A percentile compares a stretch with the other conserved stretches of the same genome.
phyloP scores from a whole-genome alignment of 2,329 filamentous ascomycete genomes.

The Monosporascus ibericus region DNA sequence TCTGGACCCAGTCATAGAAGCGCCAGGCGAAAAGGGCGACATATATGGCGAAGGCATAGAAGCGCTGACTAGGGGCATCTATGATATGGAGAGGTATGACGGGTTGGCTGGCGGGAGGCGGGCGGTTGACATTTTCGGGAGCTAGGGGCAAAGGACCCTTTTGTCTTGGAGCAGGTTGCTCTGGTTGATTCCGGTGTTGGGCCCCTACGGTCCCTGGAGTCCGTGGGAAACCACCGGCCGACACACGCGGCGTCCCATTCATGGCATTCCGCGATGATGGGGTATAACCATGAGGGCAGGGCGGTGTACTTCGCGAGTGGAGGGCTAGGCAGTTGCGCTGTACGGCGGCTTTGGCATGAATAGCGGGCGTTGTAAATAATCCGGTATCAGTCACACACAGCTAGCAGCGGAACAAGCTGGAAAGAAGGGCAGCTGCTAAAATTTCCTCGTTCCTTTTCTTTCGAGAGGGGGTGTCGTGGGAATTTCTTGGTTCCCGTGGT shows the following conservation, averaged over 20 bases:
- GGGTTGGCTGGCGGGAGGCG: constrained; percentile 40
- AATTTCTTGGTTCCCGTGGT: not conserved
- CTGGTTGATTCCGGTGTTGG: constrained; percentile 17
- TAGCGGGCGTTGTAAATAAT: too few species aligned
- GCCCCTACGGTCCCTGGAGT: constrained; percentile 54
- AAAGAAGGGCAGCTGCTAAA: not conserved
- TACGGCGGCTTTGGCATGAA: too few species aligned
- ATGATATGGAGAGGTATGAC: constrained; percentile 76
- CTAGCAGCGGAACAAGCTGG: too few species aligned
- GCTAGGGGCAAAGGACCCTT: constrained; percentile 36
- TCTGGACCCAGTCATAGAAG: constrained; percentile 75
- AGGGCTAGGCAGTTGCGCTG: not conserved
- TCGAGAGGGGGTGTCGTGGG: not conserved
- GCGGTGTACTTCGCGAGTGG: not conserved
- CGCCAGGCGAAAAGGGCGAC: constrained; percentile 72
- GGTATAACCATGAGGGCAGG: constrained; percentile 12
- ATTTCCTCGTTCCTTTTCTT: not conserved
- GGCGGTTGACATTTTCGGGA: constrained; percentile 32
- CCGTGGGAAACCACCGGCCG: constrained; percentile 73
- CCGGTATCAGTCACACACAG: too few species aligned
- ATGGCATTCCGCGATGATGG: constrained; percentile 56
- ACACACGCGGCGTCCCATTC: constrained; percentile 76
- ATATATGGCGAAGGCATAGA: constrained; percentile 82
- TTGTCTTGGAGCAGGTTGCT: constrained; percentile 22
- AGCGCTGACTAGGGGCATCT: constrained; percentile 84